These are phyloP conservation scores for Botrytis medusae DNA, from an alignment of 2,329 filamentous ascomycete genomes.

Conservation along the genomic window DNA sequence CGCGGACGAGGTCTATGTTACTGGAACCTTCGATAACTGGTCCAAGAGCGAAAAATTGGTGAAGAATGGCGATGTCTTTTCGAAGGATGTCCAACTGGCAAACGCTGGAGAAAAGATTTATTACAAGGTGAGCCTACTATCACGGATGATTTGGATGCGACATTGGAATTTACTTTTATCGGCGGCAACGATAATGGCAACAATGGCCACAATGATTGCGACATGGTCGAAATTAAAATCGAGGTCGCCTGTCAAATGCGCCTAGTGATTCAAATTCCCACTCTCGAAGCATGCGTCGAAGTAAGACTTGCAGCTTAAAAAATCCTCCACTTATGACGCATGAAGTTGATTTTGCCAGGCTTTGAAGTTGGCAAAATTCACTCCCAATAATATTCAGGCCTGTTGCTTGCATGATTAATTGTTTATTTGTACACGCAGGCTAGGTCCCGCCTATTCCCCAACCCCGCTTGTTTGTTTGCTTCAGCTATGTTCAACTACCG, in stretches of 20 bases:
- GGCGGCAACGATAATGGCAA: not conserved
- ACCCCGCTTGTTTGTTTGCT: constrained; percentile 23
- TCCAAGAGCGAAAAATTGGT: constrained; percentile 80
- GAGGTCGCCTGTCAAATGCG: not conserved
- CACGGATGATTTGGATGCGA: not conserved
- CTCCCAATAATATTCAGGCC: constrained; percentile 12
- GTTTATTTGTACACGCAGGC: constrained; percentile 5
- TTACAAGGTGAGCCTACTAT: constrained; percentile 75
- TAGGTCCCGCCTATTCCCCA: constrained; percentile 17
- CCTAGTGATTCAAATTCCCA: constrained; percentile 19
- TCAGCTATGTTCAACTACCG: constrained; percentile 16
- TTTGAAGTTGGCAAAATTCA: constrained; percentile 15
- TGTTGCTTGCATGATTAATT: constrained; percentile 9
- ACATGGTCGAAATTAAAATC: not conserved
- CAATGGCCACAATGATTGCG: constrained; percentile 7
- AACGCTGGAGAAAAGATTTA: constrained; percentile 70
- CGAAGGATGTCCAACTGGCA: constrained; percentile 76
- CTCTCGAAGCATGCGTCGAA: constrained; percentile 16
- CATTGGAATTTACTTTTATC: not conserved
- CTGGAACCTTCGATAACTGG: constrained; percentile 95
- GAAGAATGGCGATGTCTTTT: constrained; percentile 69
- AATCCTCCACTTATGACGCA: constrained; percentile 22
- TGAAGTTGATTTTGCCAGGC: not conserved
- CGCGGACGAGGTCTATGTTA: constrained; percentile 86
- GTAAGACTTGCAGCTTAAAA: constrained; percentile 13